phyloP scores from a whole-genome alignment of 192 early-diverging fungal species.

The Neocallimastix lanati region DNA sequence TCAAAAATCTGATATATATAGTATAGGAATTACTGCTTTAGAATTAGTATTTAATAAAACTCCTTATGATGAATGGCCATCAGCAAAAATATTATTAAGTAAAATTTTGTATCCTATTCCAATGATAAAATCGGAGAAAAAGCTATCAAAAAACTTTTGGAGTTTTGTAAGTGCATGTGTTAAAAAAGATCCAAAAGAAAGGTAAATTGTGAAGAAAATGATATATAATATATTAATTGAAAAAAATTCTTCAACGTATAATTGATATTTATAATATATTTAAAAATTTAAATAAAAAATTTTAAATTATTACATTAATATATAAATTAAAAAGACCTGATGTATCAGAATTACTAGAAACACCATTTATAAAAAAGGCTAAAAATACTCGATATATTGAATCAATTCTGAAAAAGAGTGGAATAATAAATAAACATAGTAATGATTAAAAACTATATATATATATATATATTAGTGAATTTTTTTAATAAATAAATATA shows the following conservation, averaged over 20 bases:
- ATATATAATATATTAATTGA: no score
- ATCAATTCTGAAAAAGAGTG: not conserved
- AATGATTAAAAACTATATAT: not conserved
- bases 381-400: not conserved
- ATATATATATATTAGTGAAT: no score
- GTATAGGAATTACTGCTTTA: constrained; percentile 33
- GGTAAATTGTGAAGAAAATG: no score
- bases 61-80: constrained; percentile 33
- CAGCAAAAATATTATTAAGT: constrained; percentile 15
- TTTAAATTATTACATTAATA: no score
- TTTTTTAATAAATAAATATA: no score
- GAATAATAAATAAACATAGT: not conserved
- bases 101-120: not conserved
- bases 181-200: not conserved
- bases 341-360: not conserved
- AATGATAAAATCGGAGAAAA: not conserved
- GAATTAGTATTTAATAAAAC: constrained; percentile 33
- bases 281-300: no score
- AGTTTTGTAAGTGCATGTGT: not conserved
- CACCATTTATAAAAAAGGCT: not conserved
- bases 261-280: no score
- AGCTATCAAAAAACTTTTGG: not conserved
- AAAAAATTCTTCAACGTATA: no score
- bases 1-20: constrained; percentile 34
- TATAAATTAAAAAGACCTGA: no score